phyloP scores from a whole-genome alignment of 345 rosid genomes.

The Brassica juncea region DNA sequence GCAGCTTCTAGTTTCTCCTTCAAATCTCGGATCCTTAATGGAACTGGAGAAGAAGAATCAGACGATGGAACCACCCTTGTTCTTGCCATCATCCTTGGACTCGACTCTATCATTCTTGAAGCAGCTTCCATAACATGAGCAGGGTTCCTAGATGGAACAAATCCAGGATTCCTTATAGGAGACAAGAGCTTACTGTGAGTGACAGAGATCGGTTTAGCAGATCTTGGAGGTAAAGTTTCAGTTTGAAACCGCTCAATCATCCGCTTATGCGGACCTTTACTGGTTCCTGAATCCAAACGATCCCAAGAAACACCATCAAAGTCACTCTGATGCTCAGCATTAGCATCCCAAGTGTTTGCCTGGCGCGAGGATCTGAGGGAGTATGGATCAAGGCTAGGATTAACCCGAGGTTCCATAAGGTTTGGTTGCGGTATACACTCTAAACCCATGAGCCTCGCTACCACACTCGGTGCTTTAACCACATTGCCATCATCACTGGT shows the following conservation, averaged over 20 bases:
- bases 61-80: conserved; percentile 54
- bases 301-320: conserved; percentile 56
- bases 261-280: conserved; percentile 53
- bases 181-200: conserved; percentile 90
- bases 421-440: conserved; percentile 71
- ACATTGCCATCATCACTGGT: conserved; percentile 87
- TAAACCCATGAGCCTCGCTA: conserved; percentile 98
- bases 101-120: conserved; percentile 72
- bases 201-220: conserved; percentile 91
- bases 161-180: conserved; percentile 91
- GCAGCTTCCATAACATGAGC: conserved; percentile 98
- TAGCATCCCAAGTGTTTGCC: conserved; percentile 46
- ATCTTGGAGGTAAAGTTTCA: conserved; percentile 87
- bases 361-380: conserved; percentile 55
- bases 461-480: conserved; percentile 79
- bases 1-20: conserved; percentile 69
- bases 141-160: conserved; percentile 73
- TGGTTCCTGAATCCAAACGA: conserved; percentile 46
- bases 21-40: conserved; percentile 61
- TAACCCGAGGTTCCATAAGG: conserved; percentile 52
- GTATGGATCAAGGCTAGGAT: conserved; percentile 57
- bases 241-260: conserved; percentile 93
- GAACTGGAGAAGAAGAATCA: conserved; percentile 68
- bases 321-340: conserved; percentile 50
- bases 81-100: conserved; percentile 51